Conservation (phyloP, 768 basidiomycete species). For the Lactarius trivialis region DNA sequence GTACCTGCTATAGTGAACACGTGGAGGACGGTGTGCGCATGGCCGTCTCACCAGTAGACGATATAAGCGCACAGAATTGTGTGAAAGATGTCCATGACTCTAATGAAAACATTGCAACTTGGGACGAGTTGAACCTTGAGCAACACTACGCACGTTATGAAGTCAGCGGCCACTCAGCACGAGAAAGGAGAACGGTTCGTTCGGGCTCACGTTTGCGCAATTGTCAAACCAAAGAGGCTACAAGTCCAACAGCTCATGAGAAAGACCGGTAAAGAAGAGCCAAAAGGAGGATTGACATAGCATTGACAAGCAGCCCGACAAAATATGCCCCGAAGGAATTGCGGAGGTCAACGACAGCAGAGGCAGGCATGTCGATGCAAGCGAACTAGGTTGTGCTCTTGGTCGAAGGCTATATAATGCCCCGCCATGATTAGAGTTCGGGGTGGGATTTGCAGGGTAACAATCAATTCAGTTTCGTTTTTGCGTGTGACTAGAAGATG, state of each 20-base stretch:
- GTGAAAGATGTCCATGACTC: constrained; percentile 41
- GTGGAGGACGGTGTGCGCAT: background rate
- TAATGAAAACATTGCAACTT: constrained; percentile 10
- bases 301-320: constrained; percentile 1
- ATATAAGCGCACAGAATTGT: constrained; percentile 38
- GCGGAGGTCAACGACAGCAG: background rate
- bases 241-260: background rate
- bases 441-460: no score
- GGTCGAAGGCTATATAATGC: no score
- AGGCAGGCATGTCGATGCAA: background rate
- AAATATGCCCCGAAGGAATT: background rate
- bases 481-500: no score
- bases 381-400: background rate
- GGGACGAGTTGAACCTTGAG: no score
- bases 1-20: constrained; percentile 31
- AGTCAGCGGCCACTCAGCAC: no score
- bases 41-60: constrained; percentile 38
- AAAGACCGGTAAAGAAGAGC: background rate
- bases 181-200: background rate
- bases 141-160: background rate
- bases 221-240: constrained; percentile 1
- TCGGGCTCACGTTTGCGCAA: constrained; percentile 1
- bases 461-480: no score
- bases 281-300: background rate
- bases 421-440: no score